phyloP scores from a whole-genome alignment of 2,329 filamentous ascomycete species.

The Neofusicoccum laricinum region DNA sequence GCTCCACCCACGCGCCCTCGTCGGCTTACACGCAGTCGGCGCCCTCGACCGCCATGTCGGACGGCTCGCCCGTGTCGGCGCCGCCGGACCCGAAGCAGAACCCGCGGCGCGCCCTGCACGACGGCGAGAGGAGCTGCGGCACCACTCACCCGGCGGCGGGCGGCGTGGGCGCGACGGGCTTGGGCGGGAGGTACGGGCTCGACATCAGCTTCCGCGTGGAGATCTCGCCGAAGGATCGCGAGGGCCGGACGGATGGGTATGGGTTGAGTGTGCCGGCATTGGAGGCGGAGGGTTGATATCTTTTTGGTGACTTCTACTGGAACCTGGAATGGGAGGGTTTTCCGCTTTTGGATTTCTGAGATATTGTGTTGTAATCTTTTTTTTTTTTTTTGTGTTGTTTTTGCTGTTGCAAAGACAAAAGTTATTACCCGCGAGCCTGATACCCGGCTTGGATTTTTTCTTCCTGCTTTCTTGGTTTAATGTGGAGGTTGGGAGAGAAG shows the following conservation, averaged over 20 bases:
- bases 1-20: conserved; percentile 21
- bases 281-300: conserved; percentile 18
- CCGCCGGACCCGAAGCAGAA: conserved; percentile 50
- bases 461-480: not conserved
- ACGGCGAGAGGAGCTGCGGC: conserved; percentile 75
- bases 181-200: conserved; percentile 44
- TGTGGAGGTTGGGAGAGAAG: too few species aligned
- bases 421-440: not conserved
- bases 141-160: conserved; percentile 71
- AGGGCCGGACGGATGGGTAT: conserved; percentile 49
- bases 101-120: conserved; percentile 63
- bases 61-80: conserved; percentile 12
- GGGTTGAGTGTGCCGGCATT: conserved; percentile 49
- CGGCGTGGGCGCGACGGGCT: conserved; percentile 40
- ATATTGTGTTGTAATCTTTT: not conserved
- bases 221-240: conserved; percentile 42
- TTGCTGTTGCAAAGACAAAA: not conserved
- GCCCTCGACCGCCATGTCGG: not conserved
- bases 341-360: not conserved
- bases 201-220: conserved; percentile 50
- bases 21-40: conserved; percentile 20
- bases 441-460: not conserved
- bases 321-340: too few species aligned
- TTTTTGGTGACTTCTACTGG: too few species aligned
- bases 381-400: not conserved